Evolutionary conservation across 2,329 filamentous ascomycete genomes (phyloP), one percentile per base, ranked within the genome.

Genomic region (Biscogniauxia mediterranea): DNA sequence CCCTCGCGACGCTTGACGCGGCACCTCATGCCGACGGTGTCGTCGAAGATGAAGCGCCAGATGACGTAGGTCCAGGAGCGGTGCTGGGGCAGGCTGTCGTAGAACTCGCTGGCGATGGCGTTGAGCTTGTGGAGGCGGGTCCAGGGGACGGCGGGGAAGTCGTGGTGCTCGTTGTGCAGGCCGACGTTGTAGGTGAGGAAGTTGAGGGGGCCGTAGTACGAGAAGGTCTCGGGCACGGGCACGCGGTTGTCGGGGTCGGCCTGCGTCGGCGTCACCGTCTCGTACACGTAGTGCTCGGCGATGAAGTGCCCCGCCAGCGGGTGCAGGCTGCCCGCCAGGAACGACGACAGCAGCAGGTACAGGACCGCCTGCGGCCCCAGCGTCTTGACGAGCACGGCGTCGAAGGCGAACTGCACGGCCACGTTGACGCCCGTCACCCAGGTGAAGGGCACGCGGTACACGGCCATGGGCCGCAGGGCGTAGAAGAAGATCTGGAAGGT

Each of bases 401-500:
- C 93, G 76, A 98, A 97, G 66, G 79, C 71, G 56, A 94, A 70
- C 78, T 99, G 94, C 3, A 86, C 84, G 62, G 80, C 75, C 57
- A 99, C 83, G 78, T 99, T 99, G 78, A 93, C 79, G 61, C 87
- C 83, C 78, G 97, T 93, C 61, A 97, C 87, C 72, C 84, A 84
- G 57, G 94, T 97, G 75, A 98, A 86, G 46, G 94, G 92, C 5
- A 98, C 84, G 70, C 87, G 86, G 84, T 97, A 97, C 69, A 99
- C 85, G 78, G 93, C 89, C 90, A 98, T 97, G 63, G 95, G 95
- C 17, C 95, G 91, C 56, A 99, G 78, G 71, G 95, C 95, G 81
- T 99, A 99, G 85, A 99, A 99, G 75, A 99, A 85, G 77, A 99
- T 97, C 79, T 99, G 95, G 81, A 97, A 99, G 68, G 95, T 99